phyloP scores from a whole-genome alignment of 2,329 filamentous ascomycete genomes.

The Phoma sp. region DNA sequence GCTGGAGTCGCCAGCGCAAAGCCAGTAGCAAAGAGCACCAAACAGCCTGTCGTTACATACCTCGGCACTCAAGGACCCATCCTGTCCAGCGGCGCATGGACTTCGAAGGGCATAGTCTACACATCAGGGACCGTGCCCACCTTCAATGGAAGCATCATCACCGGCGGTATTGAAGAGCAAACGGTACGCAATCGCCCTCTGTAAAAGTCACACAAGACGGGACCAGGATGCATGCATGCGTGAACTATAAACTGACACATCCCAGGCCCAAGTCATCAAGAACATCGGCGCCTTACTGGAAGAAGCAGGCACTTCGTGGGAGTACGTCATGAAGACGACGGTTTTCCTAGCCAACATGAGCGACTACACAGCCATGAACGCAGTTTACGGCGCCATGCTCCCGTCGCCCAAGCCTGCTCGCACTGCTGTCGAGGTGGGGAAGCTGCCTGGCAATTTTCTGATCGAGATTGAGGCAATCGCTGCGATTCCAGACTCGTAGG shows the following conservation, averaged over 20 bases:
- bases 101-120: conserved; percentile 40
- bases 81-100: conserved; percentile 38
- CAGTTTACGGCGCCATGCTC: conserved; percentile 39
- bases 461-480: conserved; percentile 44
- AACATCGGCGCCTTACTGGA: conserved; percentile 39
- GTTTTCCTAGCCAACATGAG: conserved; percentile 42
- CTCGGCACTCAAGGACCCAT: conserved; percentile 40
- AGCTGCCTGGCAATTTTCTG: conserved; percentile 39
- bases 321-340: conserved; percentile 44
- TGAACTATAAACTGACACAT: neutral
- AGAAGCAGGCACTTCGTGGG: conserved; percentile 42
- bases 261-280: conserved; percentile 42
- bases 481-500: conserved; percentile 33
- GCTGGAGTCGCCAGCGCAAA: conserved; percentile 23
- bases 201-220: neutral
- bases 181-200: conserved; percentile 19
- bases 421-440: conserved; percentile 40
- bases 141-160: conserved; percentile 35
- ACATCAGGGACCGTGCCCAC: conserved; percentile 40
- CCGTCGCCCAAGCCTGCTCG: conserved; percentile 39
- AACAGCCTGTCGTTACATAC: conserved; percentile 39
- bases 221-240: neutral
- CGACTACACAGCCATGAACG: conserved; percentile 44
- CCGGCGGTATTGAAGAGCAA: conserved; percentile 35
- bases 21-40: conserved; percentile 28